A percentile compares a stretch with the other conserved stretches of the same genome.
Evolutionary conservation across 2,329 filamentous ascomycete genomes (phyloP).

Genomic region (Coleophoma crateriformis): DNA sequence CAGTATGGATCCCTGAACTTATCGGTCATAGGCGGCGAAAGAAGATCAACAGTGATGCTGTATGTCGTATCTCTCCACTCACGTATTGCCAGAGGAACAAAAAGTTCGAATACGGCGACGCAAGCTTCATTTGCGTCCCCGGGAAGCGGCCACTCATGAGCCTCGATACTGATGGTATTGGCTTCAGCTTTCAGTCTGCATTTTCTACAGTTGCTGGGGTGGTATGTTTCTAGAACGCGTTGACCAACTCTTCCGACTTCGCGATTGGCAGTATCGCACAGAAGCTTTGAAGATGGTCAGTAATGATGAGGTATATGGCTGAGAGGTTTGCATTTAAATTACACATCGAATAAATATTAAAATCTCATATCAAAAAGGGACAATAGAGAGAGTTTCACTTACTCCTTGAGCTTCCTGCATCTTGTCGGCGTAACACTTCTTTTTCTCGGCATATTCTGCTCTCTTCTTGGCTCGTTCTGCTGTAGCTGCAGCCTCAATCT

Average conservation of each 20-base stretch:
- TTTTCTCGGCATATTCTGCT: constrained; percentile 26
- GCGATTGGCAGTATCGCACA: neutral
- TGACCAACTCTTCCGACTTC: constrained; percentile 5
- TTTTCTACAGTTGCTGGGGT: constrained; percentile 25
- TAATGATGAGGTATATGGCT: no score
- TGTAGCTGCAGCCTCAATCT: constrained; percentile 34
- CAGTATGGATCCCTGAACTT: neutral
- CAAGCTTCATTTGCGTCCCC: constrained; percentile 25
- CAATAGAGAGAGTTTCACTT: neutral
- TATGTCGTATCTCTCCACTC: constrained; percentile 44
- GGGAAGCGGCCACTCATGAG: constrained; percentile 49
- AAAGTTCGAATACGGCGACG: constrained; percentile 47
- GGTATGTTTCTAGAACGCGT: neutral
- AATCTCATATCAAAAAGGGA: no score
- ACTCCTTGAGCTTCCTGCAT: constrained; percentile 1
- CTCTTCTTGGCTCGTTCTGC: constrained; percentile 23
- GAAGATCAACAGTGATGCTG: constrained; percentile 33
- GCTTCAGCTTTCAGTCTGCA: constrained; percentile 31
- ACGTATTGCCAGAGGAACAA: constrained; percentile 32
- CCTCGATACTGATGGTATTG: constrained; percentile 32
- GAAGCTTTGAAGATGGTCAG: neutral
- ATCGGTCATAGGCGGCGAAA: constrained; percentile 18
- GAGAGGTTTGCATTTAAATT: no score
- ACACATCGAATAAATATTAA: no score
- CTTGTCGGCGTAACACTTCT: constrained; percentile 17